Evolutionary conservation across 495 filamentous ascomycete species (phyloP).

Genomic region (Hypoxylon rickii): DNA sequence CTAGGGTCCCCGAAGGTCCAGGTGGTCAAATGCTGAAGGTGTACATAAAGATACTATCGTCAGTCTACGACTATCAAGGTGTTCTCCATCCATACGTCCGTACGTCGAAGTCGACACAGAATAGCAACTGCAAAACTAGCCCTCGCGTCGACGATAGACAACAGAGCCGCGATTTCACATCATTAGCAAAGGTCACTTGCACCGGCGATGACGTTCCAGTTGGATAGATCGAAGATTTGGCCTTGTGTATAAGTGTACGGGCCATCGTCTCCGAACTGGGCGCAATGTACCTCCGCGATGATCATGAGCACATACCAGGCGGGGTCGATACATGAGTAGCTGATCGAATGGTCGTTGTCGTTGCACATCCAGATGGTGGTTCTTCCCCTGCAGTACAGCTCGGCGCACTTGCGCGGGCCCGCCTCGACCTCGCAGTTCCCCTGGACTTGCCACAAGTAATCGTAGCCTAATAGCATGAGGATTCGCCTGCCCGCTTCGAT

Average conservation of each 20-base stretch:
- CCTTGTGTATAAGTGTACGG: neutral
- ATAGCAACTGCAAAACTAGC: too few relatives aligned
- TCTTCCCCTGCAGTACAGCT: conserved; percentile 1
- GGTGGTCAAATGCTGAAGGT: too few relatives aligned
- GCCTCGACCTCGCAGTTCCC: conserved; percentile 4
- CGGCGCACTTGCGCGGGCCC: conserved; percentile 18
- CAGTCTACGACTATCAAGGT: too few relatives aligned
- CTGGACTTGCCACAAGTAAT: conserved; percentile 10
- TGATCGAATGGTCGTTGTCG: conserved; percentile 8
- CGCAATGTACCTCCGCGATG: conserved; percentile 8
- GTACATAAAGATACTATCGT: too few relatives aligned
- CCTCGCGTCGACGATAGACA: too few relatives aligned
- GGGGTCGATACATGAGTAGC: neutral
- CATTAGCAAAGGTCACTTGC: neutral
- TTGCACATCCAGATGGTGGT: conserved; percentile 21
- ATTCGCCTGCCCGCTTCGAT: neutral
- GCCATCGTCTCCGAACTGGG: neutral
- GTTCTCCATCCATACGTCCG: too few relatives aligned
- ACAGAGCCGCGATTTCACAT: too few relatives aligned
- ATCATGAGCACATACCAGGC: conserved; percentile 12
- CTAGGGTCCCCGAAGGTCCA: too few relatives aligned
- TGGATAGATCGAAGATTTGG: conserved; percentile 10
- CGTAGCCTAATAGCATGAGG: neutral
- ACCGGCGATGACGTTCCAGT: conserved; percentile 18
- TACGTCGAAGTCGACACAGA: too few relatives aligned